These are phyloP conservation scores for Fusarium zealandicum DNA, from an alignment of 2,329 filamentous ascomycete species.

Conservation along the genomic window DNA sequence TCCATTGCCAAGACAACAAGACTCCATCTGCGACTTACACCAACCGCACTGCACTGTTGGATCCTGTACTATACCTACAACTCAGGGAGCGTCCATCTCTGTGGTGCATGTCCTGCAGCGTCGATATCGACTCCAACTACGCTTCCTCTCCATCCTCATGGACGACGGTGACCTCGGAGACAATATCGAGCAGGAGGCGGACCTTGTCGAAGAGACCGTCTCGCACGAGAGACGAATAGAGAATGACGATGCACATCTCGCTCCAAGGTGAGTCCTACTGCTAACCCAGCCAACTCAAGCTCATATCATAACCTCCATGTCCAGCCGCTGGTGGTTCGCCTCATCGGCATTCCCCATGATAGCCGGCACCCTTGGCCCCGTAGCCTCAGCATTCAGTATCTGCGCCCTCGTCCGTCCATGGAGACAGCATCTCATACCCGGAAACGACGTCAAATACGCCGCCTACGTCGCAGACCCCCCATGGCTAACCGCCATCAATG, in stretches of 20 bases:
- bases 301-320: background rate
- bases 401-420: conserved; percentile 84
- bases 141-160: conserved; percentile 41
- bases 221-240: conserved; percentile 41
- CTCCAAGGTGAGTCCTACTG: conserved; percentile 50
- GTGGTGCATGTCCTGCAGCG: no score
- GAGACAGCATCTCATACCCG: conserved; percentile 65
- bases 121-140: background rate
- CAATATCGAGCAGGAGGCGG: conserved; percentile 47
- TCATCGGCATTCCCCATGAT: conserved; percentile 76
- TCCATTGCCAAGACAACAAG: background rate
- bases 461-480: conserved; percentile 68
- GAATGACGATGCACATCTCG: conserved; percentile 52
- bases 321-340: conserved; percentile 69
- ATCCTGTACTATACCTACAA: no score
- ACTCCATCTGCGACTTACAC: background rate
- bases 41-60: background rate
- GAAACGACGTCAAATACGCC: conserved; percentile 57
- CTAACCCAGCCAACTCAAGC: no score
- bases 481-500: conserved; percentile 81
- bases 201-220: conserved; percentile 39
- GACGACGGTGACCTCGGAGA: conserved; percentile 51
- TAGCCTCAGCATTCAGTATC: conserved; percentile 88
- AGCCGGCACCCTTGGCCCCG: conserved; percentile 82
- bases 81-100: no score